Conservation (phyloP, 139 green algal species). For the Chlamydomonas applanata region DNA sequence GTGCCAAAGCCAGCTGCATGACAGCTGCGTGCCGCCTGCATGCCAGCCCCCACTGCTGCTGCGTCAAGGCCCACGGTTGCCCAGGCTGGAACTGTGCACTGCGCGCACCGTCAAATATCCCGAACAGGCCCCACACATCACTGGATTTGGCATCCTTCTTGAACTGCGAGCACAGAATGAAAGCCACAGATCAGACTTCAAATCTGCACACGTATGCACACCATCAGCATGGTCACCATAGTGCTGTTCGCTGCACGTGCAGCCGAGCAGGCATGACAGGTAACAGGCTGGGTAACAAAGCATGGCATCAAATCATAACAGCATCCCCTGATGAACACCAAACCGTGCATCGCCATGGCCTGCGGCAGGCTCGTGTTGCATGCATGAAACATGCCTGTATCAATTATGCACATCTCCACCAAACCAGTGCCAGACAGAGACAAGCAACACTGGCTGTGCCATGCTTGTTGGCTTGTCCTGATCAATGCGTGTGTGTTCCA, state of each 20-base stretch:
- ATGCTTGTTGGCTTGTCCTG: neutral
- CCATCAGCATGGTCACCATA: neutral
- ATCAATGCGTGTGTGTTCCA: too few species aligned
- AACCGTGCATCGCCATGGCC: too few species aligned
- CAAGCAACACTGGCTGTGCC: neutral
- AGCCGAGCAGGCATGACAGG: too few species aligned
- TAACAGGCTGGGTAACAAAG: too few species aligned
- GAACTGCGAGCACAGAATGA: conserved; percentile 38
- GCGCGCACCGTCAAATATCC: conserved; percentile 89
- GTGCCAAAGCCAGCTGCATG: neutral
- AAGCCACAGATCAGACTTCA: neutral
- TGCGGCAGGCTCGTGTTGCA: neutral
- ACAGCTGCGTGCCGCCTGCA: neutral
- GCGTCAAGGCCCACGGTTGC: neutral
- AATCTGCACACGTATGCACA: neutral
- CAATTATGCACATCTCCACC: neutral
- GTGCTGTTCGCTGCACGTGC: too few species aligned
- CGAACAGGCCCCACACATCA: conserved; percentile 79
- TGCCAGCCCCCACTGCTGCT: too few species aligned
- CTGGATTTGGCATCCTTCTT: conserved; percentile 44
- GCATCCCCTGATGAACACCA: too few species aligned
- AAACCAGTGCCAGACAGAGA: conserved; percentile 1
- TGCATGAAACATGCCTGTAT: neutral
- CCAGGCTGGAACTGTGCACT: too few species aligned
- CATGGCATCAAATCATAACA: too few species aligned